A percentile compares a stretch with the other conserved stretches of the same genome.
Evolutionary conservation across 148 eudicot genomes (phyloP).

Genomic region (Vaccinium corymbosum): DNA sequence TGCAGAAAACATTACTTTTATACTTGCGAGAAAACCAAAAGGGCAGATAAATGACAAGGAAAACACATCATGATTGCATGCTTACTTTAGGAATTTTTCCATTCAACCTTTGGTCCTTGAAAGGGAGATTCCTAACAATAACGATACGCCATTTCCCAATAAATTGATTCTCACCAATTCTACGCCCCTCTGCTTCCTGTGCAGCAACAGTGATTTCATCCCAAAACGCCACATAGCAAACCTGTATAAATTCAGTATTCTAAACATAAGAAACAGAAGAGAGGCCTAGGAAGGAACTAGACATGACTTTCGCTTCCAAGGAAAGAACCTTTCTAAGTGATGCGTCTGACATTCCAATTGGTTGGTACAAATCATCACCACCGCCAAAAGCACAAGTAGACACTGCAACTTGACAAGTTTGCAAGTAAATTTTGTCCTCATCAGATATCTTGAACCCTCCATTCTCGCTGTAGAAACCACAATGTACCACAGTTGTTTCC

Average conservation of each 20-base stretch:
- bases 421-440: slow-evolving; percentile 70
- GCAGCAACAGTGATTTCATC: slow-evolving; percentile 82
- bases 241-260: slow-evolving; percentile 42
- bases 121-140: slow-evolving; percentile 76
- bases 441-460: slow-evolving; percentile 85
- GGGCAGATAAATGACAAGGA: slow-evolving; percentile 1
- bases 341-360: slow-evolving; percentile 86
- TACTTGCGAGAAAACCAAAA: neutral
- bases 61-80: neutral
- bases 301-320: neutral
- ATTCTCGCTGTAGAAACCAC: slow-evolving; percentile 84
- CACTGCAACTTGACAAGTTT: slow-evolving; percentile 76
- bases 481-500: slow-evolving; percentile 58
- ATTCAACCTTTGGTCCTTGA: slow-evolving; percentile 81
- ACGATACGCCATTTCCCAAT: slow-evolving; percentile 95
- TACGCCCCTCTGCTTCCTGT: slow-evolving; percentile 63
- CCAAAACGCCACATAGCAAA: slow-evolving; percentile 98
- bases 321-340: slow-evolving; percentile 65
- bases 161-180: slow-evolving; percentile 51
- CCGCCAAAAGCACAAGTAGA: slow-evolving; percentile 99
- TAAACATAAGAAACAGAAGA: slow-evolving; percentile 15
- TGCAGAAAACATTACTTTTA: neutral
- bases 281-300: neutral
- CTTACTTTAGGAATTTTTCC: slow-evolving; percentile 97
- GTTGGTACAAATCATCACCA: slow-evolving; percentile 98